Evolutionary conservation across 2,329 filamentous ascomycete species (phyloP).

Genomic region (Botryotinia convoluta): DNA sequence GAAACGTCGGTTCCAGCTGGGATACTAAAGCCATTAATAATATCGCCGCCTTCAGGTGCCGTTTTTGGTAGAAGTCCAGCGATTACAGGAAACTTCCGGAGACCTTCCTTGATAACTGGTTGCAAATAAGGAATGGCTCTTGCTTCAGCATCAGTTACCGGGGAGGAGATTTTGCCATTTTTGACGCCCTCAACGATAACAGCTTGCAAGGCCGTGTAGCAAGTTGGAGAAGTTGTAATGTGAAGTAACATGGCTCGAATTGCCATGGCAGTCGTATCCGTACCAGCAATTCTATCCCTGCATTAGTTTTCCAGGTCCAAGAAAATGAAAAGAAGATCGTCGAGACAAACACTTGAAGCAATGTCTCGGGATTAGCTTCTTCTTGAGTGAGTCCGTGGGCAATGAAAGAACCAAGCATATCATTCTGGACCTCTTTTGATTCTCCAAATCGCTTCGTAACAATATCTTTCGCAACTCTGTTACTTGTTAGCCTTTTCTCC

Average conservation of each 20-base stretch:
- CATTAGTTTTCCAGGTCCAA: background rate
- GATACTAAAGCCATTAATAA: conserved; percentile 21
- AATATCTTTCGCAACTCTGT: conserved; percentile 42
- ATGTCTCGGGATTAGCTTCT: conserved; percentile 25
- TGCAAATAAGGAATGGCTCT: conserved; percentile 45
- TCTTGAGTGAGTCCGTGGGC: conserved; percentile 27
- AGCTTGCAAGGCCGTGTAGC: conserved; percentile 19
- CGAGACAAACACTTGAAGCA: conserved; percentile 27
- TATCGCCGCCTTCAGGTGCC: conserved; percentile 21
- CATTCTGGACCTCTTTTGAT: conserved; percentile 44
- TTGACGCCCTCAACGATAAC: conserved; percentile 15
- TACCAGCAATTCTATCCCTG: conserved; percentile 46
- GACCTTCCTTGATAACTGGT: conserved; percentile 48
- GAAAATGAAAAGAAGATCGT: background rate
- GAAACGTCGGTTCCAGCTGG: conserved; percentile 7
- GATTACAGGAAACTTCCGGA: conserved; percentile 48
- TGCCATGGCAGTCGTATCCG: conserved; percentile 56
- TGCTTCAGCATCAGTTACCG: conserved; percentile 1
- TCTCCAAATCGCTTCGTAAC: conserved; percentile 47
- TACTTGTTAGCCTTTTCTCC: conserved; percentile 16
- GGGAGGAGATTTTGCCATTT: background rate
- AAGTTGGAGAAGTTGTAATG: conserved; percentile 22
- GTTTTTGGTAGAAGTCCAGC: conserved; percentile 30
- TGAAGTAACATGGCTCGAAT: conserved; percentile 39
- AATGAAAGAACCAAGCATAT: conserved; percentile 53